Percentiles rank a stretch among this genome's conserved stretches.
Conservation (phyloP, 2,329 filamentous ascomycete species). For the Ascochyta pisi region DNA sequence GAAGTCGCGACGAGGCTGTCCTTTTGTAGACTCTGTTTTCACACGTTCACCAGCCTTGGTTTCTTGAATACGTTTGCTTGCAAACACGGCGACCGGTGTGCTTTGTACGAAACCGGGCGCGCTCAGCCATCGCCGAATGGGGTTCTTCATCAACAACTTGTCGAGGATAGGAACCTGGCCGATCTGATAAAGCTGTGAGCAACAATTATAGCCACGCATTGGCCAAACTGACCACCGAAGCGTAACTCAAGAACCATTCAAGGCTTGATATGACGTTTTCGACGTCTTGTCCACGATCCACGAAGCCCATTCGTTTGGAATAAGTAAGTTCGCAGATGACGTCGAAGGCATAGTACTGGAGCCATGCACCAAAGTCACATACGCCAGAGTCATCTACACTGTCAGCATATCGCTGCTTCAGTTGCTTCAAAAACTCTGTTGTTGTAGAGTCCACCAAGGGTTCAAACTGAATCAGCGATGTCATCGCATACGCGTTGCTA, state of each 20-base stretch:
- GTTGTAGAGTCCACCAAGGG: slow-evolving; percentile 34
- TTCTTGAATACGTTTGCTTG: slow-evolving; percentile 15
- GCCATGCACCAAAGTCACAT: slow-evolving; percentile 35
- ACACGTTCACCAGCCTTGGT: not conserved
- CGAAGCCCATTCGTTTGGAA: slow-evolving; percentile 27
- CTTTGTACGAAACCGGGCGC: slow-evolving; percentile 6
- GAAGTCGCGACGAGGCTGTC: slow-evolving; percentile 11
- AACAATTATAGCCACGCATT: too few relatives aligned
- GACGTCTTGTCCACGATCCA: slow-evolving; percentile 24
- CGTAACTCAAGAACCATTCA: slow-evolving; percentile 17
- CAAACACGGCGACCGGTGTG: slow-evolving; percentile 20
- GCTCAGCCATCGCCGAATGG: slow-evolving; percentile 17
- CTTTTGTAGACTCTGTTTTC: not conserved
- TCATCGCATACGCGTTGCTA: slow-evolving; percentile 52
- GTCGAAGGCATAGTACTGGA: slow-evolving; percentile 51
- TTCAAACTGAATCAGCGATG: slow-evolving; percentile 39
- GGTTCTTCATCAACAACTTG: slow-evolving; percentile 20
- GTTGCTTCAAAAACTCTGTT: slow-evolving; percentile 24
- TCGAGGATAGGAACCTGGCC: slow-evolving; percentile 22
- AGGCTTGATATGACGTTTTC: slow-evolving; percentile 19
- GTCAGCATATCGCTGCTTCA: slow-evolving; percentile 14
- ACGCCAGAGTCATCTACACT: not conserved
- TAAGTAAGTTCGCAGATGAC: slow-evolving; percentile 43
- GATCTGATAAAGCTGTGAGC: slow-evolving; percentile 3
- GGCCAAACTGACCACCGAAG: slow-evolving; percentile 15